Base-by-base conservation (phyloP, 768 basidiomycete species). In the Asterophora lycoperdoides region DNA sequence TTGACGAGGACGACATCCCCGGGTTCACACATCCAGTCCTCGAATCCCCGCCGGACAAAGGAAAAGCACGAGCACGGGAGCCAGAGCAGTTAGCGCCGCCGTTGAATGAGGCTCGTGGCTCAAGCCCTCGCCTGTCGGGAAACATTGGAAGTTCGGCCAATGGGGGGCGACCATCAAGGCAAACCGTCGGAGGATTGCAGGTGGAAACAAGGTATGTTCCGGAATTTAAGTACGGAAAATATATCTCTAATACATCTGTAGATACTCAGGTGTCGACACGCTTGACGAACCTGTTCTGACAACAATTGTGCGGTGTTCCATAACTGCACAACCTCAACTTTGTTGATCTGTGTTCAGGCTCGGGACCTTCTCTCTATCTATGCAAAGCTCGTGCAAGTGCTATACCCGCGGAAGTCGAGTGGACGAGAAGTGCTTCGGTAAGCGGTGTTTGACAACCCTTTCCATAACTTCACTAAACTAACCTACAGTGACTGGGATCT, bases 361-460 rank as follows among this genome's bases (percentile, higher is more conserved):
- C 84, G 94, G 37, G 94, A 98, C 64, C 70, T 96, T 18, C 60
- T 84, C 13, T 96, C 94, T 1, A 93, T 98, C 54, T 94, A 94
- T 62, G 76, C 84, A 20, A 98, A 98, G 67, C 76, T 97, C 2
- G 75, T 95, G 1, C 95, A 97, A 70, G 95, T 98, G 7, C 72
- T 98, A 30, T 94, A 93, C 57, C 95, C 95, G 8, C 81, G 87
- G 48, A 78, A 79, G 53, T 73, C 83, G 6, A 75, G 74, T 5
- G 81, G 81, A 9, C 83, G 89, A 41, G 93, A 93, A 70, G 89
- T 93, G 4, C 69, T 93, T 39, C 79, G 76, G 94, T 90, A 36
- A 46, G 75, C 52, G 40, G 46, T 19, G 1, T 14, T 17, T 4
- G 14, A 23, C 34, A 33, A 33, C 48, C 9, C 36, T 5, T 11